Evolutionary conservation across 257 asterid species (phyloP), one percentile per base, ranked within the genome.

Genomic region (Fraxinus cuspidata): DNA sequence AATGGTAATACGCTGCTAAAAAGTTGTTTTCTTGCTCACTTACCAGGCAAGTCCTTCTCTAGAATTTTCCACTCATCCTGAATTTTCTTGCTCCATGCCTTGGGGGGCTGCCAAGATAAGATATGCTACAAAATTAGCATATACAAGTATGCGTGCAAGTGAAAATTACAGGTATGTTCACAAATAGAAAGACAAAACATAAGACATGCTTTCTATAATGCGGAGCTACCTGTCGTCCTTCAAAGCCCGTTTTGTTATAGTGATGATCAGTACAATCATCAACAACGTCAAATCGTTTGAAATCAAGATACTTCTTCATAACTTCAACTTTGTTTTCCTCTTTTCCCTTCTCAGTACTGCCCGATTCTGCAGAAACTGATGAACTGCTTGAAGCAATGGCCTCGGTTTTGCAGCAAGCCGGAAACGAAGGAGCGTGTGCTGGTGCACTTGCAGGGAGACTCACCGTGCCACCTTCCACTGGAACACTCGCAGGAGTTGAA

Each of bases 51-150:
- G 81, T 87, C 87, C 69, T 84, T 84, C 73, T 85, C 90, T 82
- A 87, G 79, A 68, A 89, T 87, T 84, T 79, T 87, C 93, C 93
- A 89, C 79, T 89, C 93, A 32, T 79, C 86, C 84, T 87, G 93
- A 77, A 89, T 70, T 80, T 81, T 87, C 89, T 85, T 87, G 38
- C 81, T 75, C 93, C 93, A 89, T 19, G 78, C 85, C 72, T 70
- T 85, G 42, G 87, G 77, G 65, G 90, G 90, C 93, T 89, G 70
- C 42, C 16, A 78, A 58, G 49, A 73, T n/a, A 79, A 79, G 72
- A 69, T 75, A 60, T 3, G 65, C 65, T 32, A 7, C 18, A 58
- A 56, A 34, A 0, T 60, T n/a, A 82, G 53, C 32, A 72, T 1
- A 42, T 2, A 75, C 35, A 68, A 27, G 3, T 44, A 51, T 27